Evolutionary conservation across 169 alveolate genomes (phyloP).

Genomic region (Babesia gibsoni): DNA sequence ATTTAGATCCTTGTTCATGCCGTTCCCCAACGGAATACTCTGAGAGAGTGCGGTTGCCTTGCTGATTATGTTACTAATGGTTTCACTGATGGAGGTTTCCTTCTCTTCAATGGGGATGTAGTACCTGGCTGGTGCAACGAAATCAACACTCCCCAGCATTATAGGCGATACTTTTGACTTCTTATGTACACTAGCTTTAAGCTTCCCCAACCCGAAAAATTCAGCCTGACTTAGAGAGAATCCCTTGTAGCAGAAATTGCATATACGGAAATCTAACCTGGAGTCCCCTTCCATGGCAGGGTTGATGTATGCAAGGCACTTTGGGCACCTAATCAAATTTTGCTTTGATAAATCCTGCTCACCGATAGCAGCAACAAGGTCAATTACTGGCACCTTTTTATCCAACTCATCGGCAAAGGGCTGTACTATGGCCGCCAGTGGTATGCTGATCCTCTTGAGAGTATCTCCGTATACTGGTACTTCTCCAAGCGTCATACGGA

Average conservation of each 20-base stretch:
- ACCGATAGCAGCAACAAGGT: constrained; percentile 62
- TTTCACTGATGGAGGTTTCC: not conserved
- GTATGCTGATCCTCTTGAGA: constrained; percentile 57
- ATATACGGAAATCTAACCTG: constrained; percentile 29
- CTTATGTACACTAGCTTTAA: constrained; percentile 35
- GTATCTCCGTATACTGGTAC: constrained; percentile 70
- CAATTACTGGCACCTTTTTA: constrained; percentile 52
- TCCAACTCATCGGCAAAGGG: constrained; percentile 73
- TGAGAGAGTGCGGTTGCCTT: constrained; percentile 12
- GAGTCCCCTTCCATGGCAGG: constrained; percentile 62
- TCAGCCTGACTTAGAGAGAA: constrained; percentile 59
- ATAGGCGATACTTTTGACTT: constrained; percentile 50
- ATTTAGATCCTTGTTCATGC: not conserved
- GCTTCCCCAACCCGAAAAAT: constrained; percentile 30
- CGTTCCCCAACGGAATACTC: not conserved
- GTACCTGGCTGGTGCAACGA: constrained; percentile 66
- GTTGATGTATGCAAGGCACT: constrained; percentile 70
- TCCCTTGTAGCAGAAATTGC: constrained; percentile 69
- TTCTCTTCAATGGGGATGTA: not conserved
- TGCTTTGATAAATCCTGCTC: constrained; percentile 50
- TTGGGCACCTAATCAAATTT: constrained; percentile 68
- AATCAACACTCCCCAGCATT: constrained; percentile 70
- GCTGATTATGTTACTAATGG: not conserved
- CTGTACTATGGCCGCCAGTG: constrained; percentile 71
- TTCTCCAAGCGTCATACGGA: constrained; percentile 63